Evolutionary conservation across 208 protist genomes (phyloP), one percentile per base, ranked within the genome.

Genomic region (Crithidia fasciculata): DNA sequence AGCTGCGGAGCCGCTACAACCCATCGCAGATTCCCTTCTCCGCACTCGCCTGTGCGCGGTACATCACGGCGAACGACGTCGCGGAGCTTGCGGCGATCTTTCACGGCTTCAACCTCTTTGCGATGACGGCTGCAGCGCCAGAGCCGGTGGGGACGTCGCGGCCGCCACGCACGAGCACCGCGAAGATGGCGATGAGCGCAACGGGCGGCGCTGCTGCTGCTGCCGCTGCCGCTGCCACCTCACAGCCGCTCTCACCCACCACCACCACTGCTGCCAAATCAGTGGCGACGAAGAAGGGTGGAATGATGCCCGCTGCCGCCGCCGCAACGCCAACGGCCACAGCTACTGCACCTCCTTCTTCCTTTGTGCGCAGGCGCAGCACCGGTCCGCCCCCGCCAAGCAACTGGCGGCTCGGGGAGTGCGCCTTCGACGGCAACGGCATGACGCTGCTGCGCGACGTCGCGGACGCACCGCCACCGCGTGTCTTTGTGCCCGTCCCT

Each of bases 1-100:
- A 87, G 61, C 78, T 92, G 56, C 69, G 83, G 53, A 86, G 83
- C 5, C 88, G 91, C 19, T 96, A 96, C 77, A 74, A 92, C 56
- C 89, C 91, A 1, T 83, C 83, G 18, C 88, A 96, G 59, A 75
- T 90, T 3, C 83, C 89, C 8, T 87, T 90, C 37, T 83, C 84
- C 10, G 72, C 83, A n/a, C 70, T 93, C 0, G 76, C 82, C 6
- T 96, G 88, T 66, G 73, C 82, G 8, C 57, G 68, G 15, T 83
- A 85, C 64, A 63, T 96, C n/a, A 75, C 76, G 47, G 83, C 74
- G 0, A 68, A 81, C 18, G 83, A 96, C 56, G 74, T 96, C 7
- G 71, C 60, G 50, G 57, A 71, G 65, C 76, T 92, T 9, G 80
- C 82, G 6, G 12, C 44, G 4, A 15, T 92, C 8, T 92, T 89